Conservation (phyloP, 2,329 filamentous ascomycete species). For the Claviceps cyperi region DNA sequence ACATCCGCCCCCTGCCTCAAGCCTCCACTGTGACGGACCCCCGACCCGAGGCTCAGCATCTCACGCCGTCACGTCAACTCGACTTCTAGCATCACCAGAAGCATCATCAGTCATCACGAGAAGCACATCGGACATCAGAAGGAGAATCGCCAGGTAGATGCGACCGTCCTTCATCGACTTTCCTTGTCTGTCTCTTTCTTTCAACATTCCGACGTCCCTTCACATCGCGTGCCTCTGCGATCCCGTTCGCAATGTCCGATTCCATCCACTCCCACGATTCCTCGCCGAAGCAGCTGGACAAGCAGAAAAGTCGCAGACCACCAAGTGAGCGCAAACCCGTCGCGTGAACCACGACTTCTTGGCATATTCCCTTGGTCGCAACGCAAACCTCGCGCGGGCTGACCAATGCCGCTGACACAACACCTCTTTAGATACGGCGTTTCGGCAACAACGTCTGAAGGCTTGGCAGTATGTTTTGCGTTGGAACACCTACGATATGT, state of each 20-base stretch:
- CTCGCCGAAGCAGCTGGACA: constrained; percentile 43
- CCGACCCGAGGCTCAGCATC: constrained; percentile 1
- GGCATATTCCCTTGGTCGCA: constrained; percentile 14
- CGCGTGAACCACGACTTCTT: background rate
- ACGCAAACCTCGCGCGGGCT: background rate
- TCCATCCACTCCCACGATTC: constrained; percentile 42
- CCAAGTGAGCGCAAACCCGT: constrained; percentile 48
- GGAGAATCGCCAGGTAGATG: background rate
- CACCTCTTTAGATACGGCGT: constrained; percentile 65
- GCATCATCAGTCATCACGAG: background rate
- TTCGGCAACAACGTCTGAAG: constrained; percentile 90
- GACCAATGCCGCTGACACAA: background rate
- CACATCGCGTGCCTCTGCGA: constrained; percentile 5
- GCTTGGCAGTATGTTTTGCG: constrained; percentile 76
- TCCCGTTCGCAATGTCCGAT: constrained; percentile 31
- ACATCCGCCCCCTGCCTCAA: background rate
- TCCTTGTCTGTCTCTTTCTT: background rate
- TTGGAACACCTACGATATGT: background rate
- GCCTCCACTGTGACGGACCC: background rate
- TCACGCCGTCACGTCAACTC: constrained; percentile 2
- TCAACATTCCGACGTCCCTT: background rate
- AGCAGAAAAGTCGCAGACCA: constrained; percentile 81
- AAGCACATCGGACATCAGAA: no score
- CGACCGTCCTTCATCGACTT: background rate
- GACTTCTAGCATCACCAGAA: background rate